A percentile compares a stretch with the other conserved stretches of the same genome.
These are phyloP conservation scores for Umbelopsis sp. DNA, from an alignment of 192 early-diverging fungal genomes.

Conservation along the genomic window DNA sequence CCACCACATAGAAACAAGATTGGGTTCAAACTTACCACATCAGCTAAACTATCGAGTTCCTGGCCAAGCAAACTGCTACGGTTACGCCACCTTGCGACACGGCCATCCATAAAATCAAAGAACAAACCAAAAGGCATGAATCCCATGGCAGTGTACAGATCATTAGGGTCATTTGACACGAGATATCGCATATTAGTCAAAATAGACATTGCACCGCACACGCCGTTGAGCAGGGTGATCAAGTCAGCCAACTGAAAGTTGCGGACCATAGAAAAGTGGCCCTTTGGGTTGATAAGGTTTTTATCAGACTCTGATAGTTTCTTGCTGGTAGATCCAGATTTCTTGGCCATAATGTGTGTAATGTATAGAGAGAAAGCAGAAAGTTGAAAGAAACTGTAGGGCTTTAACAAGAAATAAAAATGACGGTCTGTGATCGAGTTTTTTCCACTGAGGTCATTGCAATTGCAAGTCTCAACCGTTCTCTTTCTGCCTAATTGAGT, in stretches of 20 bases:
- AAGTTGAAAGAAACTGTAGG: too few species aligned
- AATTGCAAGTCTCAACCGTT: too few species aligned
- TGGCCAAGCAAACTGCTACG: constrained; percentile 79
- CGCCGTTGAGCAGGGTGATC: constrained; percentile 85
- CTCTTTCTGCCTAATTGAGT: too few species aligned
- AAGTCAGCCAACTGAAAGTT: constrained; percentile 84
- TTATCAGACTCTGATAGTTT: constrained; percentile 10
- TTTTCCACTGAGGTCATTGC: too few species aligned
- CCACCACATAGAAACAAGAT: not conserved
- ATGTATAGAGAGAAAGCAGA: not conserved
- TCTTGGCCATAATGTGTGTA: not conserved
- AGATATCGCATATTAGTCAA: constrained; percentile 76
- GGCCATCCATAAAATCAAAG: constrained; percentile 79
- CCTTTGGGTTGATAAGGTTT: constrained; percentile 7
- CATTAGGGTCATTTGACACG: constrained; percentile 61
- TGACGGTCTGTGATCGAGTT: not conserved
- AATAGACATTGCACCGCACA: constrained; percentile 74
- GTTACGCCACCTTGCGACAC: constrained; percentile 81
- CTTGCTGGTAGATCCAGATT: not conserved
- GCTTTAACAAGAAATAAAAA: not conserved
- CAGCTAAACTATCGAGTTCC: constrained; percentile 88
- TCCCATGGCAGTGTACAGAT: constrained; percentile 63
- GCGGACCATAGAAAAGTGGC: constrained; percentile 25
- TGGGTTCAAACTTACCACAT: constrained; percentile 63
- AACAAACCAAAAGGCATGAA: constrained; percentile 71